phyloP scores from a whole-genome alignment of 2,329 filamentous ascomycete genomes.

The Fusarium agapanthi region DNA sequence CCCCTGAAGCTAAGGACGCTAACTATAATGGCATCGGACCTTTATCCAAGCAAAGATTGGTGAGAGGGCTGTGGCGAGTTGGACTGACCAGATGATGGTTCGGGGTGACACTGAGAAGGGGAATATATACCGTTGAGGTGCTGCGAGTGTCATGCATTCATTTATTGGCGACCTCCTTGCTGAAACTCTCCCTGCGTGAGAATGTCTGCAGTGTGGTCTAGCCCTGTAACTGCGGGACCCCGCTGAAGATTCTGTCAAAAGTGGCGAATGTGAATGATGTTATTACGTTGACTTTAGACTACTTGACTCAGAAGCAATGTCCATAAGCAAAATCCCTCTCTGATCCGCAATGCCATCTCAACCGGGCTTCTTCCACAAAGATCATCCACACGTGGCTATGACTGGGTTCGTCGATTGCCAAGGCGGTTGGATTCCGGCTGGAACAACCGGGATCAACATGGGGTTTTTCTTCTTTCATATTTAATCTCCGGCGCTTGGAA shows the following conservation, averaged over 20 bases:
- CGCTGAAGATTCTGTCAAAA: not conserved
- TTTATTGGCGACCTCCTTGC: not conserved
- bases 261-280: not conserved
- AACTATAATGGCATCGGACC: conserved; percentile 1
- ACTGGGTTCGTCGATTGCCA: not conserved
- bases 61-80: not conserved
- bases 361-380: not conserved
- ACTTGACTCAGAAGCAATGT: not conserved
- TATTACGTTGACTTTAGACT: not conserved
- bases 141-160: not conserved
- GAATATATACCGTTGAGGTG: not conserved
- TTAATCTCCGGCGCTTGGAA: conserved; percentile 13
- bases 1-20: not conserved
- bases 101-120: conserved; percentile 1
- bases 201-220: not conserved
- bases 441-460: not conserved
- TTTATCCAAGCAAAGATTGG: conserved; percentile 5
- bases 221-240: not conserved
- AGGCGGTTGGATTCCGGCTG: not conserved
- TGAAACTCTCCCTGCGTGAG: not conserved
- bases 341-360: not conserved
- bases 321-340: not conserved
- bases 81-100: not conserved
- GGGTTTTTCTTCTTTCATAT: not conserved
- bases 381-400: conserved; percentile 1